Percentiles rank a stretch among this genome's conserved stretches.
phyloP scores from a whole-genome alignment of 495 filamentous ascomycete genomes.

The Penicillium alfredii region DNA sequence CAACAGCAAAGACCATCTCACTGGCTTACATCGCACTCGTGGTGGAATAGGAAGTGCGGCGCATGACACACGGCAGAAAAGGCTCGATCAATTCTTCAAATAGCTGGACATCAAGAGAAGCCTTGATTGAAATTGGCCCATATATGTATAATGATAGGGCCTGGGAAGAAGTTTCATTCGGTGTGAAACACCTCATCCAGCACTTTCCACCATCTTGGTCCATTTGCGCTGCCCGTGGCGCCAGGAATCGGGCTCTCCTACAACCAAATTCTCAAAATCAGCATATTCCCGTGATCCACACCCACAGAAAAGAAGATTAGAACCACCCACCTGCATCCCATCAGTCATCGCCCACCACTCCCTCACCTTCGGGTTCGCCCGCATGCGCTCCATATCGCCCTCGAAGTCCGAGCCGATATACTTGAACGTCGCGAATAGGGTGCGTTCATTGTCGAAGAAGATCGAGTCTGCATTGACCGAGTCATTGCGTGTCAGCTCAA shows the following conservation, averaged over 20 bases:
- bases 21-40: constrained; percentile 62
- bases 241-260: constrained; percentile 53
- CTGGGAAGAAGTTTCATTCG: no score
- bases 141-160: no score
- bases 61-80: constrained; percentile 66
- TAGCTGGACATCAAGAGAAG: not conserved
- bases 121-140: no score
- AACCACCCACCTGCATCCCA: constrained; percentile 52
- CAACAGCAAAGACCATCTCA: constrained; percentile 60
- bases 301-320: not conserved
- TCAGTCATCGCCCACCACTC: constrained; percentile 81
- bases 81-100: constrained; percentile 73
- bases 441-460: constrained; percentile 56
- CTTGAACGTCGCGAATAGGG: constrained; percentile 68
- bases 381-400: constrained; percentile 67
- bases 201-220: constrained; percentile 65
- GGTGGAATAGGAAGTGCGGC: constrained; percentile 68
- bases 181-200: constrained; percentile 68
- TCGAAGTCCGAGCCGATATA: constrained; percentile 65
- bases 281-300: not conserved
- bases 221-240: constrained; percentile 55
- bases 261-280: not conserved
- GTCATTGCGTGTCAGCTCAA: not conserved
- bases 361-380: constrained; percentile 59
- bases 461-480: constrained; percentile 53